These are phyloP conservation scores for Podosphaera xanthii DNA, from an alignment of 2,329 filamentous ascomycete genomes.

Conservation along the genomic window DNA sequence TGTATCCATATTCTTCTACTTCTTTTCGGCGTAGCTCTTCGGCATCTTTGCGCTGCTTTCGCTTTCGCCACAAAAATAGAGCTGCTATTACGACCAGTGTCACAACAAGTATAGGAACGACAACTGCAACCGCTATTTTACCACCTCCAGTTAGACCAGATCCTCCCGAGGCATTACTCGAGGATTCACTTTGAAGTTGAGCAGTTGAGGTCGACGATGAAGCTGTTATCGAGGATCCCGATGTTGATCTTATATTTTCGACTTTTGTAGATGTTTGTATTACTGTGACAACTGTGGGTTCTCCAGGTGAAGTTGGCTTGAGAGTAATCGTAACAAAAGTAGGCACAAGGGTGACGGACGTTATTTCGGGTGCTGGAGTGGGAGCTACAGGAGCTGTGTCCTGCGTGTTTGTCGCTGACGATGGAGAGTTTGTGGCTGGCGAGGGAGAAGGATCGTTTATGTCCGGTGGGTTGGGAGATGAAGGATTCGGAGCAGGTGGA, in stretches of 20 bases:
- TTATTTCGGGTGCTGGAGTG: too few relatives aligned
- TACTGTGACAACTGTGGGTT: background rate
- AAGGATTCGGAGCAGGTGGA: background rate
- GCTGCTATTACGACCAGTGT: conserved; percentile 55
- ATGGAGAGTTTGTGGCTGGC: background rate
- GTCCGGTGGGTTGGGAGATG: background rate
- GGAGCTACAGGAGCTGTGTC: background rate
- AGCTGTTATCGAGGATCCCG: conserved; percentile 8
- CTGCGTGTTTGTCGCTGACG: background rate
- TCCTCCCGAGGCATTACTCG: conserved; percentile 4
- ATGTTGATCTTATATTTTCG: conserved; percentile 3
- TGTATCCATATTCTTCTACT: conserved; percentile 91
- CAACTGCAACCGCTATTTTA: conserved; percentile 77
- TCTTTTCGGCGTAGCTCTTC: conserved; percentile 85
- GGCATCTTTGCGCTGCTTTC: conserved; percentile 62
- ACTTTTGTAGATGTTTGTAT: conserved; percentile 4
- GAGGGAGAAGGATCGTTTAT: background rate
- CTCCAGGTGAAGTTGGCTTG: background rate
- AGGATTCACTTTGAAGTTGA: conserved; percentile 3
- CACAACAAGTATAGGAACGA: conserved; percentile 77
- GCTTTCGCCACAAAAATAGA: conserved; percentile 70
- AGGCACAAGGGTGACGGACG: background rate
- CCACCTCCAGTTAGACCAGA: conserved; percentile 30
- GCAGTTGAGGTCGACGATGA: conserved; percentile 10
- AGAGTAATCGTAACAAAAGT: background rate